phyloP scores from a whole-genome alignment of 2,329 filamentous ascomycete species.

The Escovopsis sp. region DNA sequence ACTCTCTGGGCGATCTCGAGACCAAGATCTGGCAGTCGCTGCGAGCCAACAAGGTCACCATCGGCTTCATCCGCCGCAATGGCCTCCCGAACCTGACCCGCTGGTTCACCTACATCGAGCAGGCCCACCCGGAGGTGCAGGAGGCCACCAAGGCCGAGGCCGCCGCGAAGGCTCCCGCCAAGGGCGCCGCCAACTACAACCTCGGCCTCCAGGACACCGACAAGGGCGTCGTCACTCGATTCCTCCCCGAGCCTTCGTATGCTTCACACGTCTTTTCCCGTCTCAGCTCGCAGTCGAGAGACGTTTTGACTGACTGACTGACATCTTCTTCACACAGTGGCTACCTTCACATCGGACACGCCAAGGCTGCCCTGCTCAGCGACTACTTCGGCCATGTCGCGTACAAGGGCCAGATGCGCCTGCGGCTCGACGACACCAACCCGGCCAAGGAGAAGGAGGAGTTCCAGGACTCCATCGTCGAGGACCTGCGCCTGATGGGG shows the following conservation, averaged over 20 bases:
- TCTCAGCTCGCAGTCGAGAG: too few species aligned
- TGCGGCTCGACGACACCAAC: conserved; percentile 96
- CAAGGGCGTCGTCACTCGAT: conserved; percentile 80
- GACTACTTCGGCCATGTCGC: conserved; percentile 94
- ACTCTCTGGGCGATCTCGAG: conserved; percentile 63
- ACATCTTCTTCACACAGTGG: conserved; percentile 30
- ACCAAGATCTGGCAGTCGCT: conserved; percentile 72
- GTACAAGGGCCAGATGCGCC: conserved; percentile 78
- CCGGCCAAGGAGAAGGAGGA: conserved; percentile 95
- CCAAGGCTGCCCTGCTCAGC: conserved; percentile 84
- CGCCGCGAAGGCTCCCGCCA: conserved; percentile 56
- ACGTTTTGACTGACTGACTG: conserved; percentile 4
- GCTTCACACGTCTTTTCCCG: conserved; percentile 10
- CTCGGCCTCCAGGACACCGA: conserved; percentile 74
- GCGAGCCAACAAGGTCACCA: conserved; percentile 70
- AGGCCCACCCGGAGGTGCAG: conserved; percentile 63
- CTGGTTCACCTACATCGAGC: conserved; percentile 81
- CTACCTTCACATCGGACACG: conserved; percentile 90
- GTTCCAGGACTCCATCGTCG: conserved; percentile 83
- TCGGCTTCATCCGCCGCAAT: conserved; percentile 67
- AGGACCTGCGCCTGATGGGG: conserved; percentile 82
- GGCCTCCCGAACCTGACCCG: conserved; percentile 61
- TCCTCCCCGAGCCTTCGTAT: conserved; percentile 84
- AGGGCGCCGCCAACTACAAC: conserved; percentile 77
- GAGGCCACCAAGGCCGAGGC: conserved; percentile 55